phyloP scores from a whole-genome alignment of 2,329 filamentous ascomycete genomes.

The Fusarium papillatum region DNA sequence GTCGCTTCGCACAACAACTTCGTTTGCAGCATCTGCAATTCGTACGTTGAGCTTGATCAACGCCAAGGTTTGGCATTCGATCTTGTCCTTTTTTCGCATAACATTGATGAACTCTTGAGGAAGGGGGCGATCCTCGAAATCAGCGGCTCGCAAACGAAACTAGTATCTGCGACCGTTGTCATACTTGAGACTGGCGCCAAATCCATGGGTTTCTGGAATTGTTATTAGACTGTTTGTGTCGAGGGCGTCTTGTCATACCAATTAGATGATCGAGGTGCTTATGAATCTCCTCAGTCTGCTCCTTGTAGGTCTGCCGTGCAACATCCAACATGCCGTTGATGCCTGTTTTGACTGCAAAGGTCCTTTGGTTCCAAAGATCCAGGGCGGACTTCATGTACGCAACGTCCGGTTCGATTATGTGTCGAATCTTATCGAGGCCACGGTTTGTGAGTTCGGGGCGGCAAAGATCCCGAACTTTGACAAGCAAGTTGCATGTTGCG shows the following conservation, averaged over 20 bases:
- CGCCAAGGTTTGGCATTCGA: slow-evolving; percentile 90
- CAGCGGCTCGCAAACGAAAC: slow-evolving; percentile 73
- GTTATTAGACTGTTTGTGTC: neutral
- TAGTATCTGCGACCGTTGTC: slow-evolving; percentile 86
- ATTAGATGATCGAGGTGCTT: slow-evolving; percentile 78
- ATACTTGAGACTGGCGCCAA: slow-evolving; percentile 78
- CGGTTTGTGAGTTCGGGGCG: slow-evolving; percentile 70
- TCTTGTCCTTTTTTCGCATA: slow-evolving; percentile 77
- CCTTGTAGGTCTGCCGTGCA: slow-evolving; percentile 89
- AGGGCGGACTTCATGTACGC: slow-evolving; percentile 83
- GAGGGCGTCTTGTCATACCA: slow-evolving; percentile 58
- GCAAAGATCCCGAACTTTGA: slow-evolving; percentile 79
- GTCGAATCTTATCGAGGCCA: slow-evolving; percentile 75
- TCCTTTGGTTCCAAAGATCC: slow-evolving; percentile 90
- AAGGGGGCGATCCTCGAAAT: slow-evolving; percentile 72
- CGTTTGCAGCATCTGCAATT: slow-evolving; percentile 85
- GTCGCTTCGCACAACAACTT: slow-evolving; percentile 88
- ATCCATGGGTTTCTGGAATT: slow-evolving; percentile 63
- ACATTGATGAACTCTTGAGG: slow-evolving; percentile 84
- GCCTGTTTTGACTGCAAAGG: slow-evolving; percentile 89
- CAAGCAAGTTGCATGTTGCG: slow-evolving; percentile 74
- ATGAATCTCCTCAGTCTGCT: slow-evolving; percentile 84
- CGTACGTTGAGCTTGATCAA: slow-evolving; percentile 85
- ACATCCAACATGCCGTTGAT: slow-evolving; percentile 91
- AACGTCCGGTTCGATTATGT: slow-evolving; percentile 85